Conservation (phyloP, 2,329 filamentous ascomycete genomes). For the Colletotrichum chlorophyti region DNA sequence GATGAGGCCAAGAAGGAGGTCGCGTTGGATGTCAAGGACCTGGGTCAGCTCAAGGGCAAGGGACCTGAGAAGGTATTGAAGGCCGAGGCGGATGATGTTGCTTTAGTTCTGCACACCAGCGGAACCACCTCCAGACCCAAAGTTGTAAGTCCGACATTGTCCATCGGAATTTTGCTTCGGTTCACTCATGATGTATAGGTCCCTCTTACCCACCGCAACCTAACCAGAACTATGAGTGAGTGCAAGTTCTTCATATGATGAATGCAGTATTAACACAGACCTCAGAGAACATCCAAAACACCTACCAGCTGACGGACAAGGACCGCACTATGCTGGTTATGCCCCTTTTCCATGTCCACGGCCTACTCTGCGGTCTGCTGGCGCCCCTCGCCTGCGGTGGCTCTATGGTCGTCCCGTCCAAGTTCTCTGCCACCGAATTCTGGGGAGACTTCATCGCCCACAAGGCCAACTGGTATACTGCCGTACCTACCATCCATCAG, state of each 20-base stretch:
- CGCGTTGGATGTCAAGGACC: conserved; percentile 78
- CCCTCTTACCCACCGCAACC: conserved; percentile 80
- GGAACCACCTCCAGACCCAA: conserved; percentile 87
- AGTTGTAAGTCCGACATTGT: conserved; percentile 61
- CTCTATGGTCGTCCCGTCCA: conserved; percentile 78
- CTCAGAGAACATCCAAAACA: conserved; percentile 76
- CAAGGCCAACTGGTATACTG: conserved; percentile 89
- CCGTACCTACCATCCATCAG: conserved; percentile 92
- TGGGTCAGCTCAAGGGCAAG: conserved; percentile 66
- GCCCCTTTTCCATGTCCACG: conserved; percentile 91
- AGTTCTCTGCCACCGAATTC: conserved; percentile 84
- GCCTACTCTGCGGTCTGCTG: conserved; percentile 83
- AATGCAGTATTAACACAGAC: neutral
- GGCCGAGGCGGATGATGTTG: conserved; percentile 78
- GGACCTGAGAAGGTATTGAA: conserved; percentile 45
- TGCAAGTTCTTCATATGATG: conserved; percentile 14
- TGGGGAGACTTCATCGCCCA: conserved; percentile 79
- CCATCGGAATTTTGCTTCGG: neutral
- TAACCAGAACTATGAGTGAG: conserved; percentile 80
- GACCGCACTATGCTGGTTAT: conserved; percentile 89
- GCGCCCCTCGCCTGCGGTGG: conserved; percentile 78
- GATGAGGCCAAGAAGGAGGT: conserved; percentile 70
- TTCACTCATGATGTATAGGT: conserved; percentile 55
- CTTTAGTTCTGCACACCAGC: conserved; percentile 81
- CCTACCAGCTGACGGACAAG: conserved; percentile 72